Evolutionary conservation across 2,329 filamentous ascomycete genomes (phyloP).

Genomic region (Dactylonectria macrodidyma): DNA sequence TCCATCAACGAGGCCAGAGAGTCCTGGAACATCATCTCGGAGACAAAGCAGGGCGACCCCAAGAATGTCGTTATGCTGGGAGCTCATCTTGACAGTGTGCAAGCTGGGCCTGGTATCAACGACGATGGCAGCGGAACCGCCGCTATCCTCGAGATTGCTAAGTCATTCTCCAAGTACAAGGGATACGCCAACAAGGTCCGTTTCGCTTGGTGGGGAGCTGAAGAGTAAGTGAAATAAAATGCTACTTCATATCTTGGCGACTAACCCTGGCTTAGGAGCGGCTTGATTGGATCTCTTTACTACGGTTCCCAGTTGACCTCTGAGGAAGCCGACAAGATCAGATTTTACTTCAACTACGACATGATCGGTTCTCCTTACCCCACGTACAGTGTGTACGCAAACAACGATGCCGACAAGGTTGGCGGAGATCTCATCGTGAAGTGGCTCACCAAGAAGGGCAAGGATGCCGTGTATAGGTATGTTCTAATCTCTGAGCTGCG

Average conservation of each 20-base stretch:
- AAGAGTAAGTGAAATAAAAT: constrained; percentile 51
- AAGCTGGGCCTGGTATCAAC: constrained; percentile 58
- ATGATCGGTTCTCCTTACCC: constrained; percentile 72
- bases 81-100: constrained; percentile 59
- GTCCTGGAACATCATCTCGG: constrained; percentile 59
- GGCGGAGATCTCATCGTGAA: constrained; percentile 54
- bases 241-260: background rate
- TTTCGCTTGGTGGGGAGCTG: constrained; percentile 61
- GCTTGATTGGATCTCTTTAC: constrained; percentile 61
- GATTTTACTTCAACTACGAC: constrained; percentile 80
- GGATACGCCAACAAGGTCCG: constrained; percentile 60
- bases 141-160: constrained; percentile 57
- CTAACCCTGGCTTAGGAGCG: constrained; percentile 49
- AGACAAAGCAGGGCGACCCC: constrained; percentile 60
- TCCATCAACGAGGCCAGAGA: constrained; percentile 54
- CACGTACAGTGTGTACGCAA: constrained; percentile 57
- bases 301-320: constrained; percentile 55
- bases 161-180: constrained; percentile 54
- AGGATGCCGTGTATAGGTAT: constrained; percentile 51
- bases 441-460: constrained; percentile 55
- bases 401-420: constrained; percentile 55
- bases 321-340: constrained; percentile 67
- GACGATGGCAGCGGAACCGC: constrained; percentile 59
- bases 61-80: constrained; percentile 60
- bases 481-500: background rate